Evolutionary conservation across 306 rosid genomes (phyloP), one percentile per base, ranked within the genome.

Genomic region (Begonia masoniana): DNA sequence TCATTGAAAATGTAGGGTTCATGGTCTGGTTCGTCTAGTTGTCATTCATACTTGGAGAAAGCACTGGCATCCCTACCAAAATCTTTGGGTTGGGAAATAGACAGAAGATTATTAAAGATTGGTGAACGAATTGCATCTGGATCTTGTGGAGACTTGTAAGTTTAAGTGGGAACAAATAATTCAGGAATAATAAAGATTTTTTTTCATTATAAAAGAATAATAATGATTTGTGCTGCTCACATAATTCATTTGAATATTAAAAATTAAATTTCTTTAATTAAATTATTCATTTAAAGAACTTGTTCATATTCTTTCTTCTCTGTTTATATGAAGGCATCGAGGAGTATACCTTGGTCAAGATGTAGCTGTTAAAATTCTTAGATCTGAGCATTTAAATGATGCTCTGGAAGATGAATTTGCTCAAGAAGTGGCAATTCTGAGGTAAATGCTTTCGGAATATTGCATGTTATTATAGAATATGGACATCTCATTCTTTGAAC

Each of bases 111-210:
- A 57, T 65, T 92, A 61, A 92, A 77, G 83, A 81, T 81, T 24
- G 95, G 88, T 65, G 96, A 86, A 31, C 77, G 80, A 77, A 81
- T 92, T 71, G 99, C 95, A 54, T 81, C 96, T 48, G 99, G 99
- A 51, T 92, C 99, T 60, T 86, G 95, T 76, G 99, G 96, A 71
- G 95, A 92, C 73, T 62, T 92, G 99, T 91, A 78, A 79, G 94
- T 76, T 57, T 51, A 46, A 24, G 62, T 68, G 54, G 52, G 52
- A 58, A 54, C 39, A 9, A 31, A 31, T 31, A 31, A 31, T 31
- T 6, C 9, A 31, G 7, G 39, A 31, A 31, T 31, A 31, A 31
- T 31, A 31, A 31, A 31, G 39, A 31, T 31, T 31, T 6, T 5
- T 31, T 31, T 31, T 26, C 2, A 26, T 26, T 31, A 31, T 31